Conservation (phyloP, 345 rosid genomes). For the Salix udensis region DNA sequence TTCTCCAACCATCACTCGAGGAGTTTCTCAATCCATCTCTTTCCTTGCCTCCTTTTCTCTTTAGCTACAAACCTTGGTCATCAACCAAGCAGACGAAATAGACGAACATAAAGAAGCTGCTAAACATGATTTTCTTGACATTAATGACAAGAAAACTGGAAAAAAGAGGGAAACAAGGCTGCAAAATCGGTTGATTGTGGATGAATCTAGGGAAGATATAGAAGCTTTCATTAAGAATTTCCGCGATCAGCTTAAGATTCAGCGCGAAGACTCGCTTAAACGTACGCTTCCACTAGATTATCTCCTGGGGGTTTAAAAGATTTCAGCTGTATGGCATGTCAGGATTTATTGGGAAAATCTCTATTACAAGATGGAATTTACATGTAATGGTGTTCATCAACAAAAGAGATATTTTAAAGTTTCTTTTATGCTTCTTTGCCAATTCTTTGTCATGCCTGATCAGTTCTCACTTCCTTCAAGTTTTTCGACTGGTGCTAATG, state of each 20-base stretch:
- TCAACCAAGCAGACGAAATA: not conserved
- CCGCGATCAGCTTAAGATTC: constrained; percentile 28
- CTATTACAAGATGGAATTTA: not conserved
- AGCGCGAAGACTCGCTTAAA: constrained; percentile 31
- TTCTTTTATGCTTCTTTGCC: not conserved
- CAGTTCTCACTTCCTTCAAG: no score
- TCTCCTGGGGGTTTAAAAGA: constrained; percentile 17
- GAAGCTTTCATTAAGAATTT: constrained; percentile 38
- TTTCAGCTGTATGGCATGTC: not conserved
- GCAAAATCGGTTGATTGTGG: not conserved
- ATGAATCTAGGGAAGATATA: constrained; percentile 25
- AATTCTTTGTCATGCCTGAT: not conserved
- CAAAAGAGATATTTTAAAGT: not conserved
- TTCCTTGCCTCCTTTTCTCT: not conserved
- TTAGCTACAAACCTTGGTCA: not conserved
- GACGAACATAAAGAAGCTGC: not conserved
- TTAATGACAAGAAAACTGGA: not conserved
- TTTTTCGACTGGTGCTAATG: no score
- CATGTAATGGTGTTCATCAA: not conserved
- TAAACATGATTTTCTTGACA: not conserved
- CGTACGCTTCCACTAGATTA: constrained; percentile 22
- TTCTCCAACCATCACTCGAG: not conserved
- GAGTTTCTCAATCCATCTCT: not conserved
- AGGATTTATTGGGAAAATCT: not conserved
- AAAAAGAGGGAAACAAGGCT: not conserved